phyloP scores from a whole-genome alignment of 768 basidiomycete genomes.

The Boletus subparvulus region DNA sequence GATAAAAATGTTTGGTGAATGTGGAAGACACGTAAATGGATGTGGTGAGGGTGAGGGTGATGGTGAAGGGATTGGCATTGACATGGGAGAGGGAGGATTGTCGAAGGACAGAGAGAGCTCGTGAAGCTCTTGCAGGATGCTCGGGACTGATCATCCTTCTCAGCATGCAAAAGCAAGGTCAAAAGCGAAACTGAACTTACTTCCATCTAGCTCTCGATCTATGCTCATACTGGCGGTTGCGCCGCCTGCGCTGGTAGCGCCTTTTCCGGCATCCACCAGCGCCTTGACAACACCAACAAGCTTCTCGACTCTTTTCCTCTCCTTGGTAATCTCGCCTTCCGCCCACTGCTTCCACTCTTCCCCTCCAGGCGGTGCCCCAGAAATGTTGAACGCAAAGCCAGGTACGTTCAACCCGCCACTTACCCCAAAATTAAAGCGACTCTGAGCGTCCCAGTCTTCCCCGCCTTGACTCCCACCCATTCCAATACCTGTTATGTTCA shows the following conservation, averaged over 20 bases:
- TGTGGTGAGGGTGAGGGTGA: conserved; percentile 31
- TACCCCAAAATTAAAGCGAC: conserved; percentile 13
- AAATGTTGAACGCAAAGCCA: conserved; percentile 8
- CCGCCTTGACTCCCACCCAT: conserved; percentile 15
- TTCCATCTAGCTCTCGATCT: conserved; percentile 14
- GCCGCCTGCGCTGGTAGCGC: conserved; percentile 16
- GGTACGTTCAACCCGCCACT: conserved; percentile 14
- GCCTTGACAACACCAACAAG: conserved; percentile 57
- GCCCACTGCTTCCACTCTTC: conserved; percentile 34
- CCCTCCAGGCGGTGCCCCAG: conserved; percentile 2
- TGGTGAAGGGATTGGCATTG: conserved; percentile 21
- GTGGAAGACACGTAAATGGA: conserved; percentile 9
- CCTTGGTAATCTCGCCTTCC: conserved; percentile 46
- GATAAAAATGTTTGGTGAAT: conserved; percentile 69
- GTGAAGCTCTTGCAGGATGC: conserved; percentile 28
- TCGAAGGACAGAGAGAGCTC: conserved; percentile 31
- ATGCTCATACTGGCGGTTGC: background rate
- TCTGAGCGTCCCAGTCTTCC: conserved; percentile 28
- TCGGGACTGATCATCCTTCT: conserved; percentile 14
- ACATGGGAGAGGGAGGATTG: conserved; percentile 11
- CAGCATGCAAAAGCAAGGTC: background rate
- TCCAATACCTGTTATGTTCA: conserved; percentile 16
- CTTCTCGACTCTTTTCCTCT: conserved; percentile 61
- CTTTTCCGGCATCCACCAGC: conserved; percentile 60
- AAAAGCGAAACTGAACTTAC: conserved; percentile 15